phyloP scores from a whole-genome alignment of 305 asterid genomes.

The Rubia peregrina region DNA sequence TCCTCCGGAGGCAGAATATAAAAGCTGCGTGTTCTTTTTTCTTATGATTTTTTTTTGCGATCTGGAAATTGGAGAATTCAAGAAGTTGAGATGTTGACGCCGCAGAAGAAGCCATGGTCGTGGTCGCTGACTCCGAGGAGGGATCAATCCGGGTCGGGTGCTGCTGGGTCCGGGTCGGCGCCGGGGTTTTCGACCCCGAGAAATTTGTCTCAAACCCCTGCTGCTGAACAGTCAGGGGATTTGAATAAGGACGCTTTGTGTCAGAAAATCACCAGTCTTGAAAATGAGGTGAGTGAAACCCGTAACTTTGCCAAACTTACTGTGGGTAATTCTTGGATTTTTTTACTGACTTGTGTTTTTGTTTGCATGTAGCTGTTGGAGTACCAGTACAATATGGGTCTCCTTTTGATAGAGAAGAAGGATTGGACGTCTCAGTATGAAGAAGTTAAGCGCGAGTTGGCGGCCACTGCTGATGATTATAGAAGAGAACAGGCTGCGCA shows the following conservation, averaged over 20 bases:
- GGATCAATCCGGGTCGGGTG: slow-evolving; percentile 44
- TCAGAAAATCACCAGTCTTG: slow-evolving; percentile 52
- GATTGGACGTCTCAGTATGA: slow-evolving; percentile 72
- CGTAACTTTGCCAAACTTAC: not conserved
- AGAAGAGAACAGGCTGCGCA: slow-evolving; percentile 66
- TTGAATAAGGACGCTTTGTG: slow-evolving; percentile 49
- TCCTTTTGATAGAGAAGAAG: slow-evolving; percentile 62
- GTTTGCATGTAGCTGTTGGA: slow-evolving; percentile 64
- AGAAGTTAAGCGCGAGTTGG: slow-evolving; percentile 52
- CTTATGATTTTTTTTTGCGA: slow-evolving; percentile 35
- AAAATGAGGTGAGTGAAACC: slow-evolving; percentile 60
- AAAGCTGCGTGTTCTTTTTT: not conserved
- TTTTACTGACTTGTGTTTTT: not conserved
- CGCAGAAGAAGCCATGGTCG: slow-evolving; percentile 54
- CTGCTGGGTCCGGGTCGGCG: slow-evolving; percentile 20
- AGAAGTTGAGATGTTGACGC: slow-evolving; percentile 52
- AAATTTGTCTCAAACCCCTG: slow-evolving; percentile 33
- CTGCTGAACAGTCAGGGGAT: slow-evolving; percentile 29
- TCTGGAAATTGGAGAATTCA: slow-evolving; percentile 23
- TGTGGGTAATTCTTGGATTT: not conserved
- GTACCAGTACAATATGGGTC: slow-evolving; percentile 93
- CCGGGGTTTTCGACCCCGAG: slow-evolving; percentile 38
- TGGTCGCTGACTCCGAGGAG: slow-evolving; percentile 60
- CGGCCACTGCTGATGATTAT: slow-evolving; percentile 47
- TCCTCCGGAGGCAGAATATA: not conserved